Percentiles rank a stretch among this genome's conserved stretches.
Conservation (phyloP, 2,329 filamentous ascomycete species). For the Raffaelea albimanens region DNA sequence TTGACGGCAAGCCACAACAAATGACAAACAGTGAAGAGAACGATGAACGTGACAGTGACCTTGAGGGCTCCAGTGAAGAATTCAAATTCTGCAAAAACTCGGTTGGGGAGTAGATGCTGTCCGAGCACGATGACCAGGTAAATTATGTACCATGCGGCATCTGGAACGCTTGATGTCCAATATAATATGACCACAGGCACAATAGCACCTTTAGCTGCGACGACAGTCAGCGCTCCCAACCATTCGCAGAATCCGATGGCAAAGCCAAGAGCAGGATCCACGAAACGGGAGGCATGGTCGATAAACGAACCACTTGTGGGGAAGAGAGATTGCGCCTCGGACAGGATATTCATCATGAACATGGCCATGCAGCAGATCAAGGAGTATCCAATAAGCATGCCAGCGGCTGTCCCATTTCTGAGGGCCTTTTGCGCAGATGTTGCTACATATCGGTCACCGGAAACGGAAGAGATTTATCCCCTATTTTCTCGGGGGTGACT, state of each 20-base stretch:
- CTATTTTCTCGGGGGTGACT: too few species aligned
- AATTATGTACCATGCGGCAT: conserved; percentile 1
- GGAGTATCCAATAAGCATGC: not conserved
- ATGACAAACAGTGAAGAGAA: conserved; percentile 1
- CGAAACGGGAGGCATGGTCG: conserved; percentile 1
- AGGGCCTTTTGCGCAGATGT: too few species aligned
- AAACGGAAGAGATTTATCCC: too few species aligned
- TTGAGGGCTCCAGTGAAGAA: not conserved
- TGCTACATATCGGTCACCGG: too few species aligned
- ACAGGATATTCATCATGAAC: not conserved
- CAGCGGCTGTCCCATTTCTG: not conserved
- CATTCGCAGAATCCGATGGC: conserved; percentile 2
- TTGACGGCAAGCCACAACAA: too few species aligned
- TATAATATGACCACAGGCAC: not conserved
- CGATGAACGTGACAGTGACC: conserved; percentile 1
- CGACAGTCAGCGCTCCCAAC: not conserved
- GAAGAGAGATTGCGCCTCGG: not conserved
- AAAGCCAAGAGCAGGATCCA: conserved; percentile 1
- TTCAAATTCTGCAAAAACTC: conserved; percentile 1
- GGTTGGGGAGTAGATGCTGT: not conserved
- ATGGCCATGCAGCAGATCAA: not conserved
- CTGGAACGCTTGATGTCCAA: not conserved
- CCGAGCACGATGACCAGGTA: not conserved
- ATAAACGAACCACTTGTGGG: not conserved
- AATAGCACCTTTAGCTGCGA: conserved; percentile 1